A percentile compares a stretch with the other conserved stretches of the same genome.
Evolutionary conservation across 1,284 basidiomycete genomes (phyloP).

Genomic region (Pseudozyma hubeiensis): DNA sequence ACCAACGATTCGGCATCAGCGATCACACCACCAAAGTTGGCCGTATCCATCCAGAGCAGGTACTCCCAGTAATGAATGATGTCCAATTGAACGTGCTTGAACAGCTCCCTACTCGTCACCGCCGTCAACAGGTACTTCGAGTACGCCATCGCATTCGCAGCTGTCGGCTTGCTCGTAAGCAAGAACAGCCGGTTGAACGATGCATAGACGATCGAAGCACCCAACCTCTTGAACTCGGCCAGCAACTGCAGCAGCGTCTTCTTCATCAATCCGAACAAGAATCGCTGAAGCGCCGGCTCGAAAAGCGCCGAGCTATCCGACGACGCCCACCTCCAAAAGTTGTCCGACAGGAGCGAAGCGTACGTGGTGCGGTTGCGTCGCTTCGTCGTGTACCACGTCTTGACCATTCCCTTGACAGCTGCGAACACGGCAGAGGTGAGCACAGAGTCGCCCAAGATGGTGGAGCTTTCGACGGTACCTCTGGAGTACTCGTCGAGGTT

Average conservation of each 20-base stretch:
- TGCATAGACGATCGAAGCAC: slow-evolving; percentile 89
- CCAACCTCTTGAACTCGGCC: slow-evolving; percentile 94
- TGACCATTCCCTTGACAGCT: slow-evolving; percentile 88
- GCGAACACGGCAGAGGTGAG: slow-evolving; percentile 90
- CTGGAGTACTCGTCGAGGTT: slow-evolving; percentile 90
- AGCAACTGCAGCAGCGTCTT: slow-evolving; percentile 97
- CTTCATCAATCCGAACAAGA: slow-evolving; percentile 94
- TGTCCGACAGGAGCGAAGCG: slow-evolving; percentile 75
- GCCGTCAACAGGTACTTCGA: slow-evolving; percentile 91
- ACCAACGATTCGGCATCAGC: slow-evolving; percentile 66
- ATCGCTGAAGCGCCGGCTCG: slow-evolving; percentile 92
- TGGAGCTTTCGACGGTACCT: slow-evolving; percentile 76
- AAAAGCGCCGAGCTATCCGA: slow-evolving; percentile 85
- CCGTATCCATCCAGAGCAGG: slow-evolving; percentile 93
- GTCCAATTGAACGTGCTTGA: slow-evolving; percentile 89
- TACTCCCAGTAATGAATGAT: slow-evolving; percentile 94
- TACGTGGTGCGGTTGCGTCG: slow-evolving; percentile 76
- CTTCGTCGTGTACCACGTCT: slow-evolving; percentile 88
- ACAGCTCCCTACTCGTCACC: slow-evolving; percentile 92
- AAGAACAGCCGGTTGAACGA: slow-evolving; percentile 91
- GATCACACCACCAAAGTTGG: slow-evolving; percentile 91
- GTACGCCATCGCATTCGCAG: slow-evolving; percentile 93
- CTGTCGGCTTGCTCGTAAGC: slow-evolving; percentile 90
- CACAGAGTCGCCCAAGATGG: slow-evolving; percentile 83
- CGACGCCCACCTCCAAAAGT: slow-evolving; percentile 98